A percentile compares a stretch with the other conserved stretches of the same genome.
Evolutionary conservation across 2,329 filamentous ascomycete genomes (phyloP).

Genomic region (Arthrobotrys musiformis): DNA sequence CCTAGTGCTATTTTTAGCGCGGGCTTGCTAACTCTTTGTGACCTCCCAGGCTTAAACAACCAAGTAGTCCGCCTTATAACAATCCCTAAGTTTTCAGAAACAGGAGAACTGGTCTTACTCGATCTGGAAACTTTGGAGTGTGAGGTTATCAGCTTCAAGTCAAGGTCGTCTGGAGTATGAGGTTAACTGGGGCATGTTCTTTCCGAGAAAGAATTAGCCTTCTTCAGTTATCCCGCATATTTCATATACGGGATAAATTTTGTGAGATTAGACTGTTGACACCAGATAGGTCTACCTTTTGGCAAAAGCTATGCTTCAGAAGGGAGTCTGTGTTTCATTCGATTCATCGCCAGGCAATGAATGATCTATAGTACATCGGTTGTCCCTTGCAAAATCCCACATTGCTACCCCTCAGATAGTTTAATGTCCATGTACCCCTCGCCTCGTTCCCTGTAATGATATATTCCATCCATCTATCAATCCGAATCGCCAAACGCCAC

Average conservation of each 20-base stretch:
- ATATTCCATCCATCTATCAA: not conserved
- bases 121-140: slow-evolving; percentile 87
- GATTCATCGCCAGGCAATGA: not conserved
- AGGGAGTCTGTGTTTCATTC: not conserved
- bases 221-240: too few relatives aligned
- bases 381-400: not conserved
- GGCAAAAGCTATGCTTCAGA: not conserved
- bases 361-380: not conserved
- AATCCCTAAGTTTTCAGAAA: slow-evolving; percentile 82
- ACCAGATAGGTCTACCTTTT: not conserved
- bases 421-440: too few relatives aligned
- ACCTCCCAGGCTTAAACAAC: slow-evolving; percentile 67
- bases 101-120: slow-evolving; percentile 81
- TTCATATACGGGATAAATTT: not conserved
- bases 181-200: not conserved
- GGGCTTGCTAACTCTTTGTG: not conserved
- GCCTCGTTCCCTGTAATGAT: too few relatives aligned
- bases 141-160: slow-evolving; percentile 70
- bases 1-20: not conserved
- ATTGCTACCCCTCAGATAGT: too few relatives aligned
- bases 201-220: too few relatives aligned
- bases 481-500: not conserved
- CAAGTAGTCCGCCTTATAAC: slow-evolving; percentile 81
- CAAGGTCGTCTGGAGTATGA: slow-evolving; percentile 10
- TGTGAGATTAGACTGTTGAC: not conserved